Base-by-base conservation (phyloP, 78 protist species). In the Dictyostelium intermedium region DNA sequence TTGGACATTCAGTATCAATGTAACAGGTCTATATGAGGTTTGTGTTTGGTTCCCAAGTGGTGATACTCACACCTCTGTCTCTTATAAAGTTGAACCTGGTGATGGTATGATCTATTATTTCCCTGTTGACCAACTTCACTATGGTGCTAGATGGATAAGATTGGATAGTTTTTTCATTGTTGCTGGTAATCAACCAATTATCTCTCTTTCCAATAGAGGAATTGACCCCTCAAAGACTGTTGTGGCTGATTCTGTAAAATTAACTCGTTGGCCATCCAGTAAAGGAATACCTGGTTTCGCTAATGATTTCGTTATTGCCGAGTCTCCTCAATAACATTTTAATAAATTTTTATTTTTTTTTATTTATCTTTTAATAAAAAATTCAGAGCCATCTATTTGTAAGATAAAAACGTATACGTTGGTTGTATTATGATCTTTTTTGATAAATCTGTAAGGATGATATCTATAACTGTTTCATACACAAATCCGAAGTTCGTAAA, bases 81-180 rank as follows among this genome's bases (percentile, higher is more conserved):
- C 63, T 30, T 89, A 89, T 56, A 30, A 37, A 14, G 82, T 89
- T 16, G 47, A 35, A 18, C 50, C 74, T 20, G 47, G 82, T 11
- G 82, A 76, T 20, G 47, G 61, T 35, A 34, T 32, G 34, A 76
- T 20, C 53, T 53, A 78, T 16, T 39, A 63, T 39, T 89, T 43
- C 35, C 32, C 23, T 1, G 56, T 89, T 18, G 73, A 77, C n/a
- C 94, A 89, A 80, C 30, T 35, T 20, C 94, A 89, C 16, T 89
- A 89, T 89, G 94, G 94, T 10, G 94, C 94, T 4, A 30, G 94
- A n/a, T 89, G 94, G 94, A 80, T 89, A 30, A 80, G 82, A 8
- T 30, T 89, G 37, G 87, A 89, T 32, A 69, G 82, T 14, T 89
- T 89, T 23, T 89, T 63, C 27, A 79, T 89, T 5, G 82, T 80